phyloP scores from a whole-genome alignment of 257 asterid genomes.

The Dorcoceras hygrometricum region DNA sequence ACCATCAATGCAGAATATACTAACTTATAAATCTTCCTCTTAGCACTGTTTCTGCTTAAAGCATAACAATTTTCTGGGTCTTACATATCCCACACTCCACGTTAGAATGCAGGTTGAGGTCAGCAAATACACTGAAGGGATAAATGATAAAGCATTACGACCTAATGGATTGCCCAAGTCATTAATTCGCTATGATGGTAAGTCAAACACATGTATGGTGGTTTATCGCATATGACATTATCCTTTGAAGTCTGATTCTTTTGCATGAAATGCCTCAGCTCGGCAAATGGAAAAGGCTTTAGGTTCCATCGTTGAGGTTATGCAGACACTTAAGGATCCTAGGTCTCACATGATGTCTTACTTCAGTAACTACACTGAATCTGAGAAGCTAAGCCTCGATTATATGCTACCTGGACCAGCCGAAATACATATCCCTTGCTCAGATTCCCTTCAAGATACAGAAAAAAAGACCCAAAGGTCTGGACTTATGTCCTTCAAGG shows the following conservation, averaged over 20 bases:
- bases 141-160: conserved; percentile 64
- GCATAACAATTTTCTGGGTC: not conserved
- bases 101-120: conserved; percentile 99
- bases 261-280: conserved; percentile 43
- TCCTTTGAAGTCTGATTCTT: conserved; percentile 21
- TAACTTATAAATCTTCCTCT: not conserved
- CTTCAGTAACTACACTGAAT: conserved; percentile 42
- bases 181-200: conserved; percentile 91
- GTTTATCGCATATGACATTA: conserved; percentile 18
- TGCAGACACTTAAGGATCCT: conserved; percentile 82
- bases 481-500: not conserved
- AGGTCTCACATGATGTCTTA: conserved; percentile 51
- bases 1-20: not conserved
- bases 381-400: conserved; percentile 13
- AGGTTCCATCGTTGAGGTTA: conserved; percentile 80
- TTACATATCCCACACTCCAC: conserved; percentile 19
- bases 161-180: conserved; percentile 96
- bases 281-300: conserved; percentile 94
- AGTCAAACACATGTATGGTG: conserved; percentile 10
- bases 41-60: conserved; percentile 4
- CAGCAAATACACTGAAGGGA: conserved; percentile 96
- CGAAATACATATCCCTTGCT: conserved; percentile 42
- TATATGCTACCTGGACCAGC: conserved; percentile 43
- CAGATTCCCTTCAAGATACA: not conserved
- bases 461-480: not conserved